These are phyloP conservation scores for Acer yangbiense DNA, from an alignment of 345 rosid species.

Conservation along the genomic window DNA sequence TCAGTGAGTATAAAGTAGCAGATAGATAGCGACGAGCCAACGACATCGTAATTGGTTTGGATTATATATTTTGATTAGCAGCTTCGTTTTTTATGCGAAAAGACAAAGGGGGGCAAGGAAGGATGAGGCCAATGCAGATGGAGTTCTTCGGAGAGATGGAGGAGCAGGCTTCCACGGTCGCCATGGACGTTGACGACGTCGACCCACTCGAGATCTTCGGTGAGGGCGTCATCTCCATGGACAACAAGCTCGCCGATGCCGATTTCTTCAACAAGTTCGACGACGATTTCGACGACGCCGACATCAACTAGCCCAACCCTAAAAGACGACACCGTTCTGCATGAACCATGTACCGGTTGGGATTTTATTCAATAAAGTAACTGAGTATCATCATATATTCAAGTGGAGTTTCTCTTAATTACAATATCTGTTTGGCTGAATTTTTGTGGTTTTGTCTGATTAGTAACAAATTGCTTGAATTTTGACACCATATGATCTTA, in stretches of 20 bases:
- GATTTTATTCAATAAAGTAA: neutral
- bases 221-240: constrained; percentile 60
- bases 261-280: constrained; percentile 89
- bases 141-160: constrained; percentile 71
- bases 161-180: constrained; percentile 68
- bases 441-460: neutral
- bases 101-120: neutral
- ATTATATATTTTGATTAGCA: no score
- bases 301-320: constrained; percentile 54
- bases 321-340: neutral
- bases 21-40: neutral
- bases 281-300: constrained; percentile 89
- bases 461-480: neutral
- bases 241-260: constrained; percentile 75
- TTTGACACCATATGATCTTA: neutral
- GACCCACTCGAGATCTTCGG: constrained; percentile 69
- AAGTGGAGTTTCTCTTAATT: neutral
- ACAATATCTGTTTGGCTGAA: no score
- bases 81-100: neutral
- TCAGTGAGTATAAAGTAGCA: no score
- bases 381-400: neutral
- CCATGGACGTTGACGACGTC: constrained; percentile 90
- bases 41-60: neutral
- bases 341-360: neutral
- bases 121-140: constrained; percentile 76